Evolutionary conservation across 441 rosid species (phyloP).

Genomic region (Adansonia rubrostipa): DNA sequence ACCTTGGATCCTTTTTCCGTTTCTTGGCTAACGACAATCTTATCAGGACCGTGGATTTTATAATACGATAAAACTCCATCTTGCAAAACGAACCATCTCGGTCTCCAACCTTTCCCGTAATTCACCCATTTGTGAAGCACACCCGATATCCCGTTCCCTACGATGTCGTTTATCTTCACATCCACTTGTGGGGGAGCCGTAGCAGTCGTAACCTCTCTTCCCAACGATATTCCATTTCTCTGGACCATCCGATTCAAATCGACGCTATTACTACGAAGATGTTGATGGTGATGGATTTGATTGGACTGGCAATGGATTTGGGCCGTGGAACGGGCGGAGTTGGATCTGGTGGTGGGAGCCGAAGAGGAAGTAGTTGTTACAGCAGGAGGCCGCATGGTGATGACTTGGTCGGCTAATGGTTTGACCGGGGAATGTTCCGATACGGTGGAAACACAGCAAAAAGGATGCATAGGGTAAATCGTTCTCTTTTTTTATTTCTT

Average conservation of each 20-base stretch:
- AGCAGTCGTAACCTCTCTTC: constrained; percentile 30
- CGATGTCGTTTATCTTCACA: constrained; percentile 78
- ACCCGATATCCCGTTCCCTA: constrained; percentile 84
- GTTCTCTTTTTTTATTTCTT: not conserved
- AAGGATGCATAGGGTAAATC: constrained; percentile 55
- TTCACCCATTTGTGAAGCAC: constrained; percentile 93
- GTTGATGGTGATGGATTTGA: constrained; percentile 28
- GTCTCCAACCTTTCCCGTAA: constrained; percentile 88
- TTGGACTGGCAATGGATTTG: constrained; percentile 33
- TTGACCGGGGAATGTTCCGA: constrained; percentile 56
- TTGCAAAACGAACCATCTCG: constrained; percentile 85
- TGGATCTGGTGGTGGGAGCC: constrained; percentile 46
- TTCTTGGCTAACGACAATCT: constrained; percentile 71
- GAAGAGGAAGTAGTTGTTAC: constrained; percentile 18
- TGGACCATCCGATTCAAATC: constrained; percentile 35
- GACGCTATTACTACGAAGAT: constrained; percentile 23
- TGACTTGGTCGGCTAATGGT: constrained; percentile 31
- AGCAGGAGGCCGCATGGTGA: constrained; percentile 35
- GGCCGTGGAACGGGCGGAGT: constrained; percentile 48
- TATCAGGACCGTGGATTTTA: constrained; percentile 85
- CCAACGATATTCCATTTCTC: constrained; percentile 42
- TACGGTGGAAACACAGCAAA: constrained; percentile 70
- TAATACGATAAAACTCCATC: constrained; percentile 92
- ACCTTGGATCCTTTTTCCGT: constrained; percentile 75
- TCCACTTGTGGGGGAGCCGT: constrained; percentile 46